Base-by-base conservation (phyloP, 306 rosid species). In the Prunus dulcis region DNA sequence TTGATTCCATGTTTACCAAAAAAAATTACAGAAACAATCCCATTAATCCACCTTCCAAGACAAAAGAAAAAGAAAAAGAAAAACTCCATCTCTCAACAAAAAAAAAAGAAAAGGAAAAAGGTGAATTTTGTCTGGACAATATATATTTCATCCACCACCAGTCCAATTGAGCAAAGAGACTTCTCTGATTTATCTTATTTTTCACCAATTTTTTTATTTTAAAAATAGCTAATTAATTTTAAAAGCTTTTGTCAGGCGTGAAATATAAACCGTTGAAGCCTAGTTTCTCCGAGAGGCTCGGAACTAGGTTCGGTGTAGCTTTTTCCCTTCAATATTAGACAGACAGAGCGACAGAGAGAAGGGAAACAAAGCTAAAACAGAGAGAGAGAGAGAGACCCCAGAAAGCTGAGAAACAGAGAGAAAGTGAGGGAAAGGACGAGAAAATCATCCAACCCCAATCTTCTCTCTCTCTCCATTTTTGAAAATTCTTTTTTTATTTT, bases 281-380 rank as follows among this genome's bases (percentile, higher is more conserved):
- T 86, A 69, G 53, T 81, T 76, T 11, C 64, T 78, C 78, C 95
- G 97, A 76, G 81, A 92, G 96, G 86, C 67, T 88, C 96, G 98
- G 98, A 87, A 84, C 71, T 83, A 84, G 93, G 86, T 89, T 88
- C 90, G 97, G 90, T 58, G 77, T 46, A 62, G 83, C 82, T 77
- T 85, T 82, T 73, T 49, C 53, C 77, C 61, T 71, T 78, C 69
- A 76, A 79, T 81, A 85, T 85, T 91, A 85, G 89, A 84, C 76
- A 82, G 62, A 83, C 32, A 72, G 75, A 14, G 47, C 41, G 10
- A 64, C 70, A 34, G 74, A 67, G 60, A 12, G 50, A 56, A 46
- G 57, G 66, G 23, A 34, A 57, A 10, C 41, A 17, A n/a, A 15
- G 53, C 56, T 43, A 25, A 57, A 23, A 19, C 18, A 22, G 18